Base-by-base conservation (phyloP, 306 rosid species). In the Prosopis cineraria region DNA sequence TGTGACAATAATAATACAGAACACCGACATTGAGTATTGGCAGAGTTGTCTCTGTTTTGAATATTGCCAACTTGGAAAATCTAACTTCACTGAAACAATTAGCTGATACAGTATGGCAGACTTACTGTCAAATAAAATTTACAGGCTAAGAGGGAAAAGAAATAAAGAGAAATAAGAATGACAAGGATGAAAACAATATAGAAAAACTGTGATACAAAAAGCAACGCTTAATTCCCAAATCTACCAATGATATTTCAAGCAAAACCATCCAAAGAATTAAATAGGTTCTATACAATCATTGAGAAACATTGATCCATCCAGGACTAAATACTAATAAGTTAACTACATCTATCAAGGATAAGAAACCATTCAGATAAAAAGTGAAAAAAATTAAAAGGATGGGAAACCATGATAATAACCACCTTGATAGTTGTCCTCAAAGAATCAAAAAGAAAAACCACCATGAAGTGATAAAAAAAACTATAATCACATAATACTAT, bases 1-100 rank as follows among this genome's bases (percentile, higher is more conserved):
- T 63, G 33, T 50, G 64, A 44, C 43, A 34, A 20, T 27, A 63
- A 59, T 25, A 14, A 58, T 27, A 27, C 36, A 58, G 14, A 72
- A 16, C 73, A 70, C 65, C 55, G 53, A 44, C 36, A 56, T 12
- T 13, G 22, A 36, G 70, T 36, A 45, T 34, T 37, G 41, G 68
- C 14, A 59, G 44, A 48, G 36, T 20, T 50, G 0, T 25, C n/a
- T 44, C 48, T 52, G 31, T 47, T 50, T 17, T 53, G 55, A 34
- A n/a, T 12, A 8, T 22, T 68, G 68, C 64, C 56, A 68, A 74
- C 40, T 22, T 27, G 39, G 53, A 78, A 67, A 72, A 7, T 77
- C 52, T 16, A 66, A 44, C 33, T 6, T 27, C 16, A 20, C 66
- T 55, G 40, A 80, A 41, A 67, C 30, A 40, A 43, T 48, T 55